Base-by-base conservation (phyloP, 2,329 filamentous ascomycete species). In the Penicillium sp. region DNA sequence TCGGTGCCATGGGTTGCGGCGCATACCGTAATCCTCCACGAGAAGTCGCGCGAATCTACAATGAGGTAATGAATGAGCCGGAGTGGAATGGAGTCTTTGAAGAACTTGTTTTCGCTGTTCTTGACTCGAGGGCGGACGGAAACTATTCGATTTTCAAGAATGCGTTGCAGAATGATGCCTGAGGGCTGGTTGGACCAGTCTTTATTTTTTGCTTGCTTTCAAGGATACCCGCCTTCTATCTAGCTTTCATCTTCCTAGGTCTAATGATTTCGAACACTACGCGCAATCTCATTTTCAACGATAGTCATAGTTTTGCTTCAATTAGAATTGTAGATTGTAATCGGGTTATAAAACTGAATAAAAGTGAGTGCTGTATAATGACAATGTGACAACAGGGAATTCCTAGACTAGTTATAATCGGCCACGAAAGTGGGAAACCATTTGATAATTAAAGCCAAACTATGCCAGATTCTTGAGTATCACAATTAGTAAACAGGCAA, bases 1-100 rank as follows among this genome's bases (percentile, higher is more conserved):
- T 89, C 1, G 86, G 86, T 0, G 86, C 87, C 0, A 66, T 89
- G 54, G 87, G 86, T 0, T 89, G 86, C 62, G 87, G 86, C 4
- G 85, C 82, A 1, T 88, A 86, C 65, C 65, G 65, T 0, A 87
- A 88, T 65, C 86, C 86, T 10, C 77, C 78, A 0, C 70, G 72
- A 39, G 82, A 85, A 58, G 81, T 88, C 19, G 85, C 82, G 2
- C 56, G 69, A 31, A 85, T 84, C 60, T 89, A 85, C 77, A 68
- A 76, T 45, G 81, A 85, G 67, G 84, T 87, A 31, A 70, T 88
- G 53, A 54, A 64, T 21, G 84, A 88, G 67, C 37, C 59, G 1
- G 85, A 88, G 73, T 87, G 84, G 1, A 52, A 52, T 33, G 83
- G 84, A 0, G 85, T 84, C 81, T 87, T 84, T 82, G 69, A 79